A percentile compares a stretch with the other conserved stretches of the same genome.
phyloP scores from a whole-genome alignment of 768 basidiomycete species.

The Psilocybe cubensis region DNA sequence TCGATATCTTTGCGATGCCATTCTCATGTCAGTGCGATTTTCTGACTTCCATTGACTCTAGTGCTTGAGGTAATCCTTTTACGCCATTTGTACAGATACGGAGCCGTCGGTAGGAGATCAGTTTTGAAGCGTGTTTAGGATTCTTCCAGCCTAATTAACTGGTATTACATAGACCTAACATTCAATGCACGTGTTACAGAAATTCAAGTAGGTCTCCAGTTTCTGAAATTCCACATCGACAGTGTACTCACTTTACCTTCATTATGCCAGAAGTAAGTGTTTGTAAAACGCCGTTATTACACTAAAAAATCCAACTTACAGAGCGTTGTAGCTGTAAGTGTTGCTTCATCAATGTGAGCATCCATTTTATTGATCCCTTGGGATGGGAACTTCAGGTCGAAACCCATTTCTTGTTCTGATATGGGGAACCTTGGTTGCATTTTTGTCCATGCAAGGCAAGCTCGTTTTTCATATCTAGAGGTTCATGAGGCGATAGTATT shows the following conservation, averaged over 20 bases:
- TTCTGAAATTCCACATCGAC: too few relatives aligned
- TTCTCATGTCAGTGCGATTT: neutral
- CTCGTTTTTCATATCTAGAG: neutral
- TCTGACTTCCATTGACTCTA: neutral
- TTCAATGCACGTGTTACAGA: neutral
- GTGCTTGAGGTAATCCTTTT: neutral
- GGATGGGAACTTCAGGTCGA: neutral
- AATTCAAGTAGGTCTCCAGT: neutral
- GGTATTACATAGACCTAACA: neutral
- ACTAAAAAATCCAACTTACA: too few relatives aligned
- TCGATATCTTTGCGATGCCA: neutral
- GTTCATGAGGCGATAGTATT: neutral
- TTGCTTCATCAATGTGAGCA: too few relatives aligned
- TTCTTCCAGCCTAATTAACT: neutral
- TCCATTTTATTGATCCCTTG: neutral
- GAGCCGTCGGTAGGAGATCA: neutral
- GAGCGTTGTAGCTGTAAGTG: too few relatives aligned
- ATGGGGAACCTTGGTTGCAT: conserved; percentile 4
- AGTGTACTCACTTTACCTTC: too few relatives aligned
- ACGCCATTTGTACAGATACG: neutral
- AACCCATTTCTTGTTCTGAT: neutral
- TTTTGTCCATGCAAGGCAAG: conserved; percentile 2
- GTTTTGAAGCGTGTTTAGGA: neutral
- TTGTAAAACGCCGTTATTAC: too few relatives aligned
- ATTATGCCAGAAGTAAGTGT: too few relatives aligned